Evolutionary conservation across 768 basidiomycete species (phyloP).

Genomic region (Infundibulicybe gibba): DNA sequence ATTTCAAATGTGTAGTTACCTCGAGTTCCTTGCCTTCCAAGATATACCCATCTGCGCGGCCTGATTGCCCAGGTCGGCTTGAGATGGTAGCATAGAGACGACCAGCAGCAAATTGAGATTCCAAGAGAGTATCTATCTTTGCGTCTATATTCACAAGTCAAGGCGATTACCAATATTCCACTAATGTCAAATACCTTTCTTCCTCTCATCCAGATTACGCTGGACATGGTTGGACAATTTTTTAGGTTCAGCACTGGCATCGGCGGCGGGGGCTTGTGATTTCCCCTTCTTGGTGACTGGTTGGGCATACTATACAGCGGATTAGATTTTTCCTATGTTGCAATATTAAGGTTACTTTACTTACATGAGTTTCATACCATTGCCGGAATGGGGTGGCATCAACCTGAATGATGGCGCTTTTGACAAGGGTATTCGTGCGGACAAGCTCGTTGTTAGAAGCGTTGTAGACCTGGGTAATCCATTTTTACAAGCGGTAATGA

Average conservation of each 20-base stretch:
- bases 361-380: constrained; percentile 98
- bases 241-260: constrained; percentile 51
- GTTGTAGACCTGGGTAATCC: constrained; percentile 78
- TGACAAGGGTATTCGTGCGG: constrained; percentile 98
- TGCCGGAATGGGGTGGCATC: constrained; percentile 99
- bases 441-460: constrained; percentile 99
- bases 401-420: constrained; percentile 93
- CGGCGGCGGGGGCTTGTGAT: constrained; percentile 40
- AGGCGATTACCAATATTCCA: not conserved
- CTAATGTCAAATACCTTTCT: constrained; percentile 62
- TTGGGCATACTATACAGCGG: constrained; percentile 74
- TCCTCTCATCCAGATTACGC: constrained; percentile 83
- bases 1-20: constrained; percentile 40
- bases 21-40: constrained; percentile 99
- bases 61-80: constrained; percentile 95
- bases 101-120: constrained; percentile 88
- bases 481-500: constrained; percentile 1
- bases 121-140: constrained; percentile 88
- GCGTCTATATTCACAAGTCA: constrained; percentile 48
- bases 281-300: constrained; percentile 93
- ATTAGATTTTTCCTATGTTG: constrained; percentile 2
- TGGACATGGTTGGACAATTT: constrained; percentile 91
- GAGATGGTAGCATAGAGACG: constrained; percentile 93
- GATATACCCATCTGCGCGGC: constrained; percentile 95
- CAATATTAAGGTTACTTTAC: constrained; percentile 32